Percentiles rank a stretch among this genome's conserved stretches.
These are phyloP conservation scores for Phaeoacremonium minimum DNA, from an alignment of 2,329 filamentous ascomycete genomes.

Conservation along the genomic window DNA sequence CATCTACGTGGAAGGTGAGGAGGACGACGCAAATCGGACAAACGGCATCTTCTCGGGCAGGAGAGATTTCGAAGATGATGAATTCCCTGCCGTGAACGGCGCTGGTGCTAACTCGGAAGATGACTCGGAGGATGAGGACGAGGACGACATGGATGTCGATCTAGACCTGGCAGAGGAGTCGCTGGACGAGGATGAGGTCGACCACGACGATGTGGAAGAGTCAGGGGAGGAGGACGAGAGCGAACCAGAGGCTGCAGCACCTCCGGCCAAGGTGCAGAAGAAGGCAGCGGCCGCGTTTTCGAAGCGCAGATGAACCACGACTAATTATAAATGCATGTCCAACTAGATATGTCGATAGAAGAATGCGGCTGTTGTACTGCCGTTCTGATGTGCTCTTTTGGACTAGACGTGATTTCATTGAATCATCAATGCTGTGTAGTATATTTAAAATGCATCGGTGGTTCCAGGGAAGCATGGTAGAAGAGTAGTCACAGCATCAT, in stretches of 20 bases:
- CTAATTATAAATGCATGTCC: no score
- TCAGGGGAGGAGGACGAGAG: constrained; percentile 23
- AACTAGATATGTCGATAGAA: no score
- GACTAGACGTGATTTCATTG: no score
- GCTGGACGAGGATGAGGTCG: constrained; percentile 26
- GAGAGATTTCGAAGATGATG: constrained; percentile 55
- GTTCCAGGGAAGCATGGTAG: no score
- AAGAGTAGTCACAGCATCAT: no score
- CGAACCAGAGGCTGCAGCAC: constrained; percentile 20
- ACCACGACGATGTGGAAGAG: constrained; percentile 27
- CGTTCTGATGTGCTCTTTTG: no score
- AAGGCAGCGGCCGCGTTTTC: constrained; percentile 18
- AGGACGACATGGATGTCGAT: constrained; percentile 22
- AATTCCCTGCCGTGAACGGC: constrained; percentile 50
- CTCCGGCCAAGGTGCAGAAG: constrained; percentile 29
- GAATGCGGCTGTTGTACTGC: no score
- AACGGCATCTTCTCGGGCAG: constrained; percentile 30
- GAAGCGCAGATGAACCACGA: constrained; percentile 24
- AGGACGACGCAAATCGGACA: constrained; percentile 44
- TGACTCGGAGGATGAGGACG: constrained; percentile 46
- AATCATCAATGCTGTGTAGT: no score
- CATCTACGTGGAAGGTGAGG: constrained; percentile 83
- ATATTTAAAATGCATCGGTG: no score
- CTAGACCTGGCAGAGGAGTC: constrained; percentile 12
- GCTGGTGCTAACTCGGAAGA: constrained; percentile 57